phyloP scores from a whole-genome alignment of 768 basidiomycete genomes.

The Chalciporus pseudorubinellus region DNA sequence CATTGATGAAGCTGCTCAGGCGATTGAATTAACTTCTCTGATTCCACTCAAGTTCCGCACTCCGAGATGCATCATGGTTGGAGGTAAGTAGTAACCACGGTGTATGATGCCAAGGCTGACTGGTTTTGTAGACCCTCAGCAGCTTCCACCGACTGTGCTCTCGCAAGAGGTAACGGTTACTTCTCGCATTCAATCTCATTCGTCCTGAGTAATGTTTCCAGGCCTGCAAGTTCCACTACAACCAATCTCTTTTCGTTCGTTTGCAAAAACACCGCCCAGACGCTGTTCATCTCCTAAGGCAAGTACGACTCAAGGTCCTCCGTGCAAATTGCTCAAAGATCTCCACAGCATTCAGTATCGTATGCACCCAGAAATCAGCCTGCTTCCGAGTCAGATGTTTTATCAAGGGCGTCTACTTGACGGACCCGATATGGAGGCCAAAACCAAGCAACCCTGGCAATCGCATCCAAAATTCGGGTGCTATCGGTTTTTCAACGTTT shows the following conservation, averaged over 20 bases:
- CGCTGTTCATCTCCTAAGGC: slow-evolving; percentile 92
- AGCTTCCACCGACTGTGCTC: slow-evolving; percentile 92
- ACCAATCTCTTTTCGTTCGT: slow-evolving; percentile 91
- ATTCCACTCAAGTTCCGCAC: slow-evolving; percentile 92
- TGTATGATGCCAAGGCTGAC: not conserved
- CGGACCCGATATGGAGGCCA: slow-evolving; percentile 83
- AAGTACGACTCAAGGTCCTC: slow-evolving; percentile 12
- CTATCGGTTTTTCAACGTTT: slow-evolving; percentile 88
- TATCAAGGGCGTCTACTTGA: slow-evolving; percentile 79
- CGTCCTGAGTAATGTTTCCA: slow-evolving; percentile 24
- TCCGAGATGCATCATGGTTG: slow-evolving; percentile 87
- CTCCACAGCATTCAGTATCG: slow-evolving; percentile 90
- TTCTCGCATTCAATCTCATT: slow-evolving; percentile 25
- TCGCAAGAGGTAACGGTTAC: slow-evolving; percentile 48
- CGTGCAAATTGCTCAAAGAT: not conserved
- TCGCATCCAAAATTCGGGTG: slow-evolving; percentile 68
- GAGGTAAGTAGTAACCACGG: slow-evolving; percentile 47
- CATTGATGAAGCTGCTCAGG: slow-evolving; percentile 98
- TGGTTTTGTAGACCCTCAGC: slow-evolving; percentile 65
- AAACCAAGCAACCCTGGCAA: slow-evolving; percentile 89
- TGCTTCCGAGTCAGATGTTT: slow-evolving; percentile 84
- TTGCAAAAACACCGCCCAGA: slow-evolving; percentile 76
- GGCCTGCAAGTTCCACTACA: slow-evolving; percentile 74
- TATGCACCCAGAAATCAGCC: slow-evolving; percentile 97
- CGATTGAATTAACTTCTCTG: slow-evolving; percentile 90